phyloP scores from a whole-genome alignment of 1,284 basidiomycete genomes.

The Fomitiporia mediterranea region DNA sequence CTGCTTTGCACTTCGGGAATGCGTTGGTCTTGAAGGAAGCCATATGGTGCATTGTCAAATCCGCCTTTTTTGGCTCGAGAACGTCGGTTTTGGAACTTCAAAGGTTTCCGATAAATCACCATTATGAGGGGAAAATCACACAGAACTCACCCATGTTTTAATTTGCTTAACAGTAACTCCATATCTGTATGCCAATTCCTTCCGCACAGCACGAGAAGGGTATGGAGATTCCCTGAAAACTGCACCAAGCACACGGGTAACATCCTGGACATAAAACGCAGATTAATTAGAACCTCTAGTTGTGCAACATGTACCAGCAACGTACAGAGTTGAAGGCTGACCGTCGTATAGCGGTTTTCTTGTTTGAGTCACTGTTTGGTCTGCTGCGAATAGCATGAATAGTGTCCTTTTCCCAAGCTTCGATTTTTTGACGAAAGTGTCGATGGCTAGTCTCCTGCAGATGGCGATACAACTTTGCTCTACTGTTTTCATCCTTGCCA shows the following conservation, averaged over 20 bases:
- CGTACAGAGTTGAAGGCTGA: neutral
- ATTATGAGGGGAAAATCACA: neutral
- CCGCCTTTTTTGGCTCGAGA: slow-evolving; percentile 1
- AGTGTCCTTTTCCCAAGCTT: neutral
- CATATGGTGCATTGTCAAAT: neutral
- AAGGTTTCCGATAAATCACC: neutral
- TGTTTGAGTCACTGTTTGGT: neutral
- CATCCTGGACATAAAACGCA: slow-evolving; percentile 7
- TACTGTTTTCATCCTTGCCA: neutral
- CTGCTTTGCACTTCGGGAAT: too few species aligned
- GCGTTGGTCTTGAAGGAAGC: too few species aligned
- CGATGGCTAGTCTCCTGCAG: neutral
- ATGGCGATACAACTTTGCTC: neutral
- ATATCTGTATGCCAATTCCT: slow-evolving; percentile 3
- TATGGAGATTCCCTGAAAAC: slow-evolving; percentile 4
- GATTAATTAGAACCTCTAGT: neutral
- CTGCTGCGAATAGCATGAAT: neutral
- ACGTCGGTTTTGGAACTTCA: slow-evolving; percentile 18
- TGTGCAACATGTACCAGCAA: neutral
- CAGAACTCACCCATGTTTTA: slow-evolving; percentile 11
- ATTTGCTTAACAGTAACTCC: slow-evolving; percentile 16
- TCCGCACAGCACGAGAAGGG: slow-evolving; percentile 5
- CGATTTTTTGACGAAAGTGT: neutral
- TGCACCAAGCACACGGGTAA: slow-evolving; percentile 5
- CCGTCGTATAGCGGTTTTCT: neutral